These are phyloP conservation scores for Cercospora sp. DNA, from an alignment of 2,329 filamentous ascomycete species.

Conservation along the genomic window DNA sequence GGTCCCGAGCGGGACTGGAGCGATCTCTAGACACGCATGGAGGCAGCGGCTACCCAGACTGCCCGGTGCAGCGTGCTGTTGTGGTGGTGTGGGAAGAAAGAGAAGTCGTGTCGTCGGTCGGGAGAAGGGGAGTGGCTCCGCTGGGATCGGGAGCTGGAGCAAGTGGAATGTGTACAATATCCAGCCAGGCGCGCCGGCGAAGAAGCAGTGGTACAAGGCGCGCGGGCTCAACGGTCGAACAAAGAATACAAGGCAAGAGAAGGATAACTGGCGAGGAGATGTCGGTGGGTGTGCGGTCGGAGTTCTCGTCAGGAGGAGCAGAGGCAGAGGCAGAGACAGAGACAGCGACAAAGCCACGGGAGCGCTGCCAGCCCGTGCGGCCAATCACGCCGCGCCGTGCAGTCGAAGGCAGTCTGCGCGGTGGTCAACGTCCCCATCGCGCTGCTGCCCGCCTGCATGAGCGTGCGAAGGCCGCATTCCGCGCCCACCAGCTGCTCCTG, in stretches of 20 bases:
- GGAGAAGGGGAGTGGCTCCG: not conserved
- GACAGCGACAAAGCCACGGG: not conserved
- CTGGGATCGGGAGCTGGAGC: not conserved
- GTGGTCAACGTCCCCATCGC: not conserved
- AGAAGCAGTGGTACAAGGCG: not conserved
- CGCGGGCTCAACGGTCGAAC: not conserved
- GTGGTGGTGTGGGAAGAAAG: not conserved
- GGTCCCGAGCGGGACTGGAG: not conserved
- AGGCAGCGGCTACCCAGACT: constrained; percentile 6
- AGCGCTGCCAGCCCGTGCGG: not conserved
- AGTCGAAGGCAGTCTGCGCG: not conserved
- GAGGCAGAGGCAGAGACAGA: not conserved
- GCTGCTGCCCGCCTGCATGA: not conserved
- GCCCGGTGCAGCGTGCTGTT: not conserved
- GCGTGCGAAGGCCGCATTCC: not conserved
- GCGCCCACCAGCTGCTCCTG: not conserved
- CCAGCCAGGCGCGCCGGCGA: not conserved
- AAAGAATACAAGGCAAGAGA: constrained; percentile 7
- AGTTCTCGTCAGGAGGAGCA: not conserved
- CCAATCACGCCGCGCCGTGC: not conserved
- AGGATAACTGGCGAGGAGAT: not conserved
- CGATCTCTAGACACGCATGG: constrained; percentile 7
- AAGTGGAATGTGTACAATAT: constrained; percentile 2
- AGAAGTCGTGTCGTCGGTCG: not conserved
- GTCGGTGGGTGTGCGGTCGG: not conserved